These are phyloP conservation scores for Paspalum notatum DNA, from an alignment of 176 grass and related monocot species.

Conservation along the genomic window DNA sequence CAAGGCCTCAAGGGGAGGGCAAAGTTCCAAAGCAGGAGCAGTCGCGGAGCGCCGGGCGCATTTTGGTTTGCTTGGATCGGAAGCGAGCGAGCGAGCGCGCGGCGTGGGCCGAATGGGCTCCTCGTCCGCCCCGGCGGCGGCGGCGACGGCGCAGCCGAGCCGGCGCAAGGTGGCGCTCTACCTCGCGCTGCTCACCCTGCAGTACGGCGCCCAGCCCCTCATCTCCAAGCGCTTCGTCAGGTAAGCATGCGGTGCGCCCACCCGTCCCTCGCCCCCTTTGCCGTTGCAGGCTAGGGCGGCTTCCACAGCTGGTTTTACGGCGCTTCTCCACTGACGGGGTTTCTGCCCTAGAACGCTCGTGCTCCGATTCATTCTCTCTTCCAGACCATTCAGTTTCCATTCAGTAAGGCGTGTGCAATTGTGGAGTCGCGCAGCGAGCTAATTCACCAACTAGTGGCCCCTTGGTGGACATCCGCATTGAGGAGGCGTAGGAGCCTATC, in stretches of 20 bases:
- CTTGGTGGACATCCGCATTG: background rate
- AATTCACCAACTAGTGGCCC: background rate
- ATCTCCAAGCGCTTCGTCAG: constrained; percentile 91
- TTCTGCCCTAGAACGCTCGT: background rate
- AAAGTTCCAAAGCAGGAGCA: background rate
- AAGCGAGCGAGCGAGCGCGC: constrained; percentile 1
- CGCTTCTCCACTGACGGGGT: background rate
- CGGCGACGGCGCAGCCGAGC: constrained; percentile 31
- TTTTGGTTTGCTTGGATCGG: constrained; percentile 34
- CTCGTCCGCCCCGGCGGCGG: constrained; percentile 20
- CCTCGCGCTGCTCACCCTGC: constrained; percentile 79
- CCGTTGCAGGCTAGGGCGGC: background rate
- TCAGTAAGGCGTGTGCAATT: background rate
- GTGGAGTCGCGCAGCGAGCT: background rate
- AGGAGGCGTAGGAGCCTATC: background rate
- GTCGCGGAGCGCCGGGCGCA: background rate
- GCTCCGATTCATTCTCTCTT: background rate
- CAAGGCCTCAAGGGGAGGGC: no score
- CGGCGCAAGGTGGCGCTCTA: constrained; percentile 74
- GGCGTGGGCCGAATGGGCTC: constrained; percentile 42
- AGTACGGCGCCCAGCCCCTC: constrained; percentile 97
- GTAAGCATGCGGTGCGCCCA: constrained; percentile 42
- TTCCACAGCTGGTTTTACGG: background rate
- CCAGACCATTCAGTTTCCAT: background rate
- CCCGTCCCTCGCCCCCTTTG: background rate